Evolutionary conservation across 345 rosid genomes (phyloP).

Genomic region (Cochlearia excelsa): DNA sequence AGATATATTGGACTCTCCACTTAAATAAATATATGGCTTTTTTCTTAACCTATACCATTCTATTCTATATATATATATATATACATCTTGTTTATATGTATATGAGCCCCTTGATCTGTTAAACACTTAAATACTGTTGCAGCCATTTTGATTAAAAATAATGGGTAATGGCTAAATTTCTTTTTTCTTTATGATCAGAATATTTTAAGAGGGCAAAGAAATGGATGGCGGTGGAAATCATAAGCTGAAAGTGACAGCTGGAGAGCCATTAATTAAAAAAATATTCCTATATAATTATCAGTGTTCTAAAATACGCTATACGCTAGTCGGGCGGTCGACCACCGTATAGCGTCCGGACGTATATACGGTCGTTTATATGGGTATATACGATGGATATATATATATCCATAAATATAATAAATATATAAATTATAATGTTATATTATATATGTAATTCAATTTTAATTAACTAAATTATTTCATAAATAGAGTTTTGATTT

Average conservation of each 20-base stretch:
- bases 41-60: constrained; percentile 13
- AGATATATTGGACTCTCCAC: constrained; percentile 41
- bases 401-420: no score
- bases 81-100: constrained; percentile 5
- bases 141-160: constrained; percentile 43
- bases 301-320: no score
- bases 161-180: constrained; percentile 19
- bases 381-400: no score
- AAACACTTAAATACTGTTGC: constrained; percentile 27
- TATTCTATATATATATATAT: constrained; percentile 18
- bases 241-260: constrained; percentile 32
- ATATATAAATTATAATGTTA: no score
- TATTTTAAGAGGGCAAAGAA: constrained; percentile 26
- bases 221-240: constrained; percentile 36
- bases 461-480: no score
- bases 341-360: no score
- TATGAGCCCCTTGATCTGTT: constrained; percentile 42
- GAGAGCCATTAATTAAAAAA: constrained; percentile 16
- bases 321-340: no score
- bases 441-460: no score
- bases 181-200: constrained; percentile 11
- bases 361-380: no score
- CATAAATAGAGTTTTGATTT: no score
- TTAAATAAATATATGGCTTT: constrained; percentile 28
- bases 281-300: no score